phyloP scores from a whole-genome alignment of 2,329 filamentous ascomycete genomes.

The Aureobasidium sp. region DNA sequence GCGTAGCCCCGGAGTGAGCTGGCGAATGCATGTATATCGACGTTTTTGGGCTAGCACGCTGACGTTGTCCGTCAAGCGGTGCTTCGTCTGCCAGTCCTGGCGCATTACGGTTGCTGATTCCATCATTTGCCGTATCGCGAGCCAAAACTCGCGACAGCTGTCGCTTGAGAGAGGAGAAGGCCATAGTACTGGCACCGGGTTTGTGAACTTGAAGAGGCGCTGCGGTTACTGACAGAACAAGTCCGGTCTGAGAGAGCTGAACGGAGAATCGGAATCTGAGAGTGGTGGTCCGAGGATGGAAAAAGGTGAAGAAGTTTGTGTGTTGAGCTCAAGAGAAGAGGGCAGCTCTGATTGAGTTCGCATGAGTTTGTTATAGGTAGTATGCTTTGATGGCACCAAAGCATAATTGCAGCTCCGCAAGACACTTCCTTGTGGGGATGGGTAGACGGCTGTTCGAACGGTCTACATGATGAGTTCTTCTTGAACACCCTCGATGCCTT shows the following conservation, averaged over 20 bases:
- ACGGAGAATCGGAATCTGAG: background rate
- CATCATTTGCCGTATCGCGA: background rate
- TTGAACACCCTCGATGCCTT: slow-evolving; percentile 23
- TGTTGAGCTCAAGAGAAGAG: background rate
- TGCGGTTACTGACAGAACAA: background rate
- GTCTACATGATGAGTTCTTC: slow-evolving; percentile 11
- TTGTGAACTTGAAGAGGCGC: background rate
- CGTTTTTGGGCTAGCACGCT: background rate
- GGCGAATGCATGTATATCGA: background rate
- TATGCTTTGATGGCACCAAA: slow-evolving; percentile 1
- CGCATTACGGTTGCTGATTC: background rate
- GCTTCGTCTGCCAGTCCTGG: background rate
- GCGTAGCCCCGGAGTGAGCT: background rate
- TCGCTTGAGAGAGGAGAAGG: background rate
- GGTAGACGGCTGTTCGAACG: background rate
- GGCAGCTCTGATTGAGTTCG: background rate
- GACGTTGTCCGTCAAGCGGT: background rate
- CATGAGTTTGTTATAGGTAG: slow-evolving; percentile 6
- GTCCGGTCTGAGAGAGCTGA: background rate
- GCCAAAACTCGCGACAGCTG: background rate
- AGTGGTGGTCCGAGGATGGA: background rate
- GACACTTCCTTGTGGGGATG: background rate
- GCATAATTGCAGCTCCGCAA: background rate
- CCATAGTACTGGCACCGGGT: background rate
- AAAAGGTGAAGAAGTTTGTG: background rate